Evolutionary conservation across 2,329 filamentous ascomycete genomes (phyloP), one percentile per base, ranked within the genome.

Genomic region (Ilyonectria robusta): DNA sequence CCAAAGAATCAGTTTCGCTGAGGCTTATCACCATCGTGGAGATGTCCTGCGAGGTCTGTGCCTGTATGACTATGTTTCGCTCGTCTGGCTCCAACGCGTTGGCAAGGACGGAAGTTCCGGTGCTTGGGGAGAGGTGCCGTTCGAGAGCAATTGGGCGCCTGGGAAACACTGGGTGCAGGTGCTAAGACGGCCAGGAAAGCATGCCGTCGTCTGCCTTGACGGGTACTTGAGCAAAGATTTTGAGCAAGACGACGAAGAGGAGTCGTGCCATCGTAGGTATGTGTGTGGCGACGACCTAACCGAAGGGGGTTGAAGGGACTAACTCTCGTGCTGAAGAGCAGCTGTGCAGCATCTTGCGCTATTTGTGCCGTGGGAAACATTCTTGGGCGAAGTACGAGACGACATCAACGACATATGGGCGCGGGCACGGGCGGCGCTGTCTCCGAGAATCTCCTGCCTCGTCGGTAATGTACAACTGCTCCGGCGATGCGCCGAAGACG

Each of bases 401-500:
- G 35, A 40, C 4, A 15, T 40, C 35, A 40, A 40, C 35, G 17
- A 15, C 35, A 40, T 40, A 13, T 40, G 35, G 35, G 9, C 35
- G 35, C 35, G 35, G 35, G 35, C 35, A 13, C 35, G 35, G 17
- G 35, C 17, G 35, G 35, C 35, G 17, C 35, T 40, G 11, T 13
- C 3, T 40, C 17, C 35, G 3, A 40, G 35, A 40, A 40, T 40
- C 23, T 23, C 23, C 2, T 23, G 23, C 23, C 23, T 23, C 23
- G 23, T 23, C 23, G 23, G 4, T 23, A 40, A 40, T 6, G 35
- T 40, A 3, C 35, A 40, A 15, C 35, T 40, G 35, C 35, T 40
- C 17, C 35, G 35, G 35, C 53, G 53, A 19, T 56, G 35, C 10
- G 53, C 10, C 6, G 53, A 56, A 56, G 53, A 40, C 35, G 53